Percentiles rank a stretch among this genome's conserved stretches.
These are phyloP conservation scores for Suhomyces yuchorum DNA, from an alignment of 1,139 yeast genomes.

Conservation along the genomic window DNA sequence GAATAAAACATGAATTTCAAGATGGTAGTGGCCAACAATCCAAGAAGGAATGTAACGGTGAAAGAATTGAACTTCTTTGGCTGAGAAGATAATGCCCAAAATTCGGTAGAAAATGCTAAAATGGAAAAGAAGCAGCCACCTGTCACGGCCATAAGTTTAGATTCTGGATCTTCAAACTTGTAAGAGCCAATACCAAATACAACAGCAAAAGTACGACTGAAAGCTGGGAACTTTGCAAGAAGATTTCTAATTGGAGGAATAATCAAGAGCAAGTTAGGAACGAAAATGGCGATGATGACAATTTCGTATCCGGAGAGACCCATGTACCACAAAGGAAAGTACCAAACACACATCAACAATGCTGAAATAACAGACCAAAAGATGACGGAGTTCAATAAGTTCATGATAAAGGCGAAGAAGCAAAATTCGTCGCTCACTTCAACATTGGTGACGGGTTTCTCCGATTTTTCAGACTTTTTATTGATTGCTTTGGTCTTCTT, in stretches of 20 bases:
- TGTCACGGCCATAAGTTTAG: conserved; percentile 65
- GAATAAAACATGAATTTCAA: conserved; percentile 77
- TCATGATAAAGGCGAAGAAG: conserved; percentile 44
- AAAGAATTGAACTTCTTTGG: conserved; percentile 51
- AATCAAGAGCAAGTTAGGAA: conserved; percentile 59
- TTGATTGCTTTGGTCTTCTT: background rate
- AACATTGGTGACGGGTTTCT: background rate
- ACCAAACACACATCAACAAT: conserved; percentile 87
- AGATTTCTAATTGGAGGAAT: conserved; percentile 53
- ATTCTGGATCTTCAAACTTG: conserved; percentile 63
- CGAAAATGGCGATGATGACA: conserved; percentile 53
- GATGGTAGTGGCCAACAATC: conserved; percentile 71
- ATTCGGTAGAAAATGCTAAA: conserved; percentile 63
- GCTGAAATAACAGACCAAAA: conserved; percentile 87
- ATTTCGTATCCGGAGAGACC: conserved; percentile 95
- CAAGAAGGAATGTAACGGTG: conserved; percentile 65
- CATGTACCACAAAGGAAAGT: conserved; percentile 97
- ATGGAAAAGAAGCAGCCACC: conserved; percentile 67
- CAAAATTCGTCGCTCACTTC: conserved; percentile 32
- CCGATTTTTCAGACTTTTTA: background rate
- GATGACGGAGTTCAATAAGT: conserved; percentile 61
- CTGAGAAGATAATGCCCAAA: conserved; percentile 47
- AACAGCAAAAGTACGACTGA: conserved; percentile 59
- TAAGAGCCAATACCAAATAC: conserved; percentile 78
- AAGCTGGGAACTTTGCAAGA: conserved; percentile 42